phyloP scores from a whole-genome alignment of 106 monocot species.

The Narthecium ossifragum region DNA sequence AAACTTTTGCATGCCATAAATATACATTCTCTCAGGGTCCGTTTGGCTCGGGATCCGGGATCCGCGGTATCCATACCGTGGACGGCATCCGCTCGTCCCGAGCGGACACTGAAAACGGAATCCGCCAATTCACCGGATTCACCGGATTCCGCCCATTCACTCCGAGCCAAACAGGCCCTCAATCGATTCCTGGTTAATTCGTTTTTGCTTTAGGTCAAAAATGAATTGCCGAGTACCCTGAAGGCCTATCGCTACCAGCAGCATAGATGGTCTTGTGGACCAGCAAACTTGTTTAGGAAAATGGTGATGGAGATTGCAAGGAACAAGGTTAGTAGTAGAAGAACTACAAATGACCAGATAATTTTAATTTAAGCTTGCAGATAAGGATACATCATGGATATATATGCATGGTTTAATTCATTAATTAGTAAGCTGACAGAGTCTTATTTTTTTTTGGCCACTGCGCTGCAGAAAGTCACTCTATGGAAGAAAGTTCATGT shows the following conservation, averaged over 20 bases:
- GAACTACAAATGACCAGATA: too few species aligned
- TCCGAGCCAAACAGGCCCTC: not conserved
- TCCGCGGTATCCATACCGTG: too few species aligned
- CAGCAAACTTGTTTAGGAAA: constrained; percentile 60
- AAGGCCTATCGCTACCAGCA: constrained; percentile 67
- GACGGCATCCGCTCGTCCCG: too few species aligned
- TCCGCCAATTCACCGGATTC: too few species aligned
- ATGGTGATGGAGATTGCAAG: constrained; percentile 53
- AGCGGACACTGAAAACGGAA: too few species aligned
- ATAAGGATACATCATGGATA: too few species aligned
- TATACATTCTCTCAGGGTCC: too few species aligned
- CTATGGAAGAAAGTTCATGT: constrained; percentile 41
- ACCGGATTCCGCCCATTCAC: not conserved
- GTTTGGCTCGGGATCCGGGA: too few species aligned
- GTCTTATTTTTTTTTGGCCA: not conserved
- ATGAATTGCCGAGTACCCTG: constrained; percentile 57
- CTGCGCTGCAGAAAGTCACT: constrained; percentile 30
- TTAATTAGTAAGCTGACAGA: not conserved
- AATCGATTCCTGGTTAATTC: not conserved
- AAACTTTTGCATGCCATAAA: too few species aligned
- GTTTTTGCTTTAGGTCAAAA: constrained; percentile 39
- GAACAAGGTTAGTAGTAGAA: constrained; percentile 19
- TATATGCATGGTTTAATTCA: too few species aligned
- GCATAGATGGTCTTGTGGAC: constrained; percentile 69
- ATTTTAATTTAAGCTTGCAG: too few species aligned